Conservation (phyloP, 2,329 filamentous ascomycete genomes). For the Colletotrichum cordylinicola region DNA sequence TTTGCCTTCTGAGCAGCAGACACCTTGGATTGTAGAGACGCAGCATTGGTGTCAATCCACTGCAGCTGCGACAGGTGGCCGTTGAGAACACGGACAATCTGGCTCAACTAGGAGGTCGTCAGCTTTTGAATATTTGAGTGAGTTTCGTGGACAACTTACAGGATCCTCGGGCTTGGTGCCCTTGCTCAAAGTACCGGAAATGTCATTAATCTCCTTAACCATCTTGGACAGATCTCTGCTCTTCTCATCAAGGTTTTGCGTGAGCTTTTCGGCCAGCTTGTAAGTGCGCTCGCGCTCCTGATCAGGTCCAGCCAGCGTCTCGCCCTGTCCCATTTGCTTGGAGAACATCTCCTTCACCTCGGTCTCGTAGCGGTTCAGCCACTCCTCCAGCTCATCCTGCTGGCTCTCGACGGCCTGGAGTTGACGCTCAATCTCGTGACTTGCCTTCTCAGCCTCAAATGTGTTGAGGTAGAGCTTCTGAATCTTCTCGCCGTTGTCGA, state of each 20-base stretch:
- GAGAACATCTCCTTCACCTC: slow-evolving; percentile 90
- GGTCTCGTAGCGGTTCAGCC: slow-evolving; percentile 88
- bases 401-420: slow-evolving; percentile 88
- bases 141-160: slow-evolving; percentile 57
- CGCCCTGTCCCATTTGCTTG: slow-evolving; percentile 76
- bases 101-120: slow-evolving; percentile 70
- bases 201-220: slow-evolving; percentile 97
- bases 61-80: slow-evolving; percentile 90
- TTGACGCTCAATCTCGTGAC: slow-evolving; percentile 92
- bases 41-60: slow-evolving; percentile 88
- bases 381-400: slow-evolving; percentile 87
- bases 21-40: slow-evolving; percentile 83
- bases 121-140: slow-evolving; percentile 9
- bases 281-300: slow-evolving; percentile 96
- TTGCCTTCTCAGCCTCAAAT: slow-evolving; percentile 91
- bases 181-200: slow-evolving; percentile 88
- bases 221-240: slow-evolving; percentile 91
- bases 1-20: slow-evolving; percentile 80
- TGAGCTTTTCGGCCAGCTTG: slow-evolving; percentile 92
- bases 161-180: slow-evolving; percentile 87
- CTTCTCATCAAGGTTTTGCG: slow-evolving; percentile 90
- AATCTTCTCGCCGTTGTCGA: slow-evolving; percentile 95
- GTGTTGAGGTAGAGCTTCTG: slow-evolving; percentile 91
- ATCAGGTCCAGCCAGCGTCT: slow-evolving; percentile 84
- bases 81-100: slow-evolving; percentile 95